These are phyloP conservation scores for Podosphaera fusca DNA, from an alignment of 2,329 filamentous ascomycete species.

Conservation along the genomic window DNA sequence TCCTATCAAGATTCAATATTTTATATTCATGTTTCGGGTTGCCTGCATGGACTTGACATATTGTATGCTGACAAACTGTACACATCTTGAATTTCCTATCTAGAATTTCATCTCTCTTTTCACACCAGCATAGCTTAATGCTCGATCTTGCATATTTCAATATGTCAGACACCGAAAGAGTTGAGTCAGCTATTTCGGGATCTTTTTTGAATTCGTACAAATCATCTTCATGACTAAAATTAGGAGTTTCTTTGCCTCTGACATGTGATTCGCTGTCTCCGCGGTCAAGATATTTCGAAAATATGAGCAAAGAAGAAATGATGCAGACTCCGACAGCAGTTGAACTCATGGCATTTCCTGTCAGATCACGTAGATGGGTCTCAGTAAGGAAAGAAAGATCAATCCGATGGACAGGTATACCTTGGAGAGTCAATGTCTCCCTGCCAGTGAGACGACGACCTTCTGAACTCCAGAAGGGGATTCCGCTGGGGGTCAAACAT, in stretches of 20 bases:
- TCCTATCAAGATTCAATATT: slow-evolving; percentile 11
- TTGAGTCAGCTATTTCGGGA: neutral
- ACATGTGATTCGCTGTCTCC: neutral
- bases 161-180: slow-evolving; percentile 4
- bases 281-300: slow-evolving; percentile 3
- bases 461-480: slow-evolving; percentile 35
- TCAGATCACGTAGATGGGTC: slow-evolving; percentile 40
- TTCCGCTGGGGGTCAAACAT: slow-evolving; percentile 45
- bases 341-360: slow-evolving; percentile 60
- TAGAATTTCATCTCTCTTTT: slow-evolving; percentile 22
- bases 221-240: neutral
- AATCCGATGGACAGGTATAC: slow-evolving; percentile 38
- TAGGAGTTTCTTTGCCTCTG: neutral
- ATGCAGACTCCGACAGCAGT: slow-evolving; percentile 45
- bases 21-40: slow-evolving; percentile 23
- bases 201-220: neutral
- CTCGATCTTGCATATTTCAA: slow-evolving; percentile 14
- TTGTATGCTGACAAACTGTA: slow-evolving; percentile 27
- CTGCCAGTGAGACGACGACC: slow-evolving; percentile 36
- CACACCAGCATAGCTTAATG: slow-evolving; percentile 31
- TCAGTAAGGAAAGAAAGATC: slow-evolving; percentile 40
- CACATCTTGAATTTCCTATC: slow-evolving; percentile 23
- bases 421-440: slow-evolving; percentile 43
- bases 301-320: slow-evolving; percentile 29
- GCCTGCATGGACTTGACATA: slow-evolving; percentile 26